Evolutionary conservation across 768 basidiomycete genomes (phyloP).

Genomic region (Amanita phalloides): DNA sequence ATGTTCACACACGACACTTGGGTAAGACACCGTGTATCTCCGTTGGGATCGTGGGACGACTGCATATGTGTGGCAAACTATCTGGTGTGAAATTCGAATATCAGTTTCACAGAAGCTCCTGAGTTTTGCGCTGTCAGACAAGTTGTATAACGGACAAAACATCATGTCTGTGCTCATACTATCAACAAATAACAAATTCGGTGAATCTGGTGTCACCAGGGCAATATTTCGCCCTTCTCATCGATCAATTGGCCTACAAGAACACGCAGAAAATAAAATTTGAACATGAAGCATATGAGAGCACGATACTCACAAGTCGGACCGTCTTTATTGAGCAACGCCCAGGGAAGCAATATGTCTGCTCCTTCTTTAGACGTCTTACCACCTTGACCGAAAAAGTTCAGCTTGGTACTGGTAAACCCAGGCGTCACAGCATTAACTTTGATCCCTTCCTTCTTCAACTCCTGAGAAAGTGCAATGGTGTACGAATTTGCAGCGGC

Average conservation of each 20-base stretch:
- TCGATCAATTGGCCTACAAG: slow-evolving; percentile 22
- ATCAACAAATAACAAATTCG: too few relatives aligned
- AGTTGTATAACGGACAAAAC: too few relatives aligned
- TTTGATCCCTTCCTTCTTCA: slow-evolving; percentile 39
- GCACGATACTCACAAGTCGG: slow-evolving; percentile 20
- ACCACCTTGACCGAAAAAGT: slow-evolving; percentile 24
- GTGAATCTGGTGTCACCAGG: slow-evolving; percentile 14
- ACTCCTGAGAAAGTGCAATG: slow-evolving; percentile 53
- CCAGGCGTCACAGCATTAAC: slow-evolving; percentile 60
- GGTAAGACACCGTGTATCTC: too few relatives aligned
- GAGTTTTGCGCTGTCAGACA: too few relatives aligned
- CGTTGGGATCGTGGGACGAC: too few relatives aligned
- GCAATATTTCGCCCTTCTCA: slow-evolving; percentile 21
- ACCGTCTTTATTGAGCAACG: slow-evolving; percentile 27
- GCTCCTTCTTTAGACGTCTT: slow-evolving; percentile 26
- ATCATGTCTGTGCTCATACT: too few relatives aligned
- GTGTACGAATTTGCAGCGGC: slow-evolving; percentile 55
- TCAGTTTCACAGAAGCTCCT: too few relatives aligned
- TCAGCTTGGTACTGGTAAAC: slow-evolving; percentile 34
- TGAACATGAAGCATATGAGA: not conserved
- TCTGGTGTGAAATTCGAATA: too few relatives aligned
- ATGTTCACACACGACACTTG: too few relatives aligned
- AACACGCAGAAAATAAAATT: not conserved
- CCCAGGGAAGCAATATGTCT: slow-evolving; percentile 25
- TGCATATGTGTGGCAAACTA: too few relatives aligned